Conservation (phyloP, 306 rosid genomes). For the Cicer yamashitae region DNA sequence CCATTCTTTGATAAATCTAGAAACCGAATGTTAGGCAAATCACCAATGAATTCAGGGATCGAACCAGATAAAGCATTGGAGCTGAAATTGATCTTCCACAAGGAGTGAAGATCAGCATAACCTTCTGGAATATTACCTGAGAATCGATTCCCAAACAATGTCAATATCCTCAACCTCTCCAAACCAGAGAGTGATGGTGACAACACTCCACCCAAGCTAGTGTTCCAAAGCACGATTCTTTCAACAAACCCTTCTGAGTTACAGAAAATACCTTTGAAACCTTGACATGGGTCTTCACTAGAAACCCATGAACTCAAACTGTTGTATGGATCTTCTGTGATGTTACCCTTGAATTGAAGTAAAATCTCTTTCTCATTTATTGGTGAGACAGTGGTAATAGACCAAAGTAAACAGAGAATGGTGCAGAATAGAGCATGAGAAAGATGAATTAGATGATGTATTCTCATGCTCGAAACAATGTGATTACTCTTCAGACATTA, state of each 20-base stretch:
- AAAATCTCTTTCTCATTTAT: constrained; percentile 78
- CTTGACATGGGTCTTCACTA: constrained; percentile 71
- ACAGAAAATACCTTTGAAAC: constrained; percentile 72
- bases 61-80: constrained; percentile 83
- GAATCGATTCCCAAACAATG: constrained; percentile 84
- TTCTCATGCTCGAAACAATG: constrained; percentile 86
- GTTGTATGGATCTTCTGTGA: constrained; percentile 73
- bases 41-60: constrained; percentile 87
- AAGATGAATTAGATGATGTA: constrained; percentile 57
- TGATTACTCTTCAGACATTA: constrained; percentile 73
- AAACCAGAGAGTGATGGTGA: constrained; percentile 76
- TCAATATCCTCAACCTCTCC: constrained; percentile 77
- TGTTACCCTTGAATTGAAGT: constrained; percentile 83
- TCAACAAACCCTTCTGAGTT: constrained; percentile 80
- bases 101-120: constrained; percentile 64
- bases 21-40: constrained; percentile 77
- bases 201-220: constrained; percentile 77
- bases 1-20: constrained; percentile 89
- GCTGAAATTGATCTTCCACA: constrained; percentile 96
- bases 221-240: constrained; percentile 85
- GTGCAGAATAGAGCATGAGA: constrained; percentile 75
- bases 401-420: constrained; percentile 53
- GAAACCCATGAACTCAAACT: constrained; percentile 71
- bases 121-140: constrained; percentile 74
- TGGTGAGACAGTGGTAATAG: constrained; percentile 51